Conservation (phyloP, 495 filamentous ascomycete genomes). For the Pyronema omphalodes region DNA sequence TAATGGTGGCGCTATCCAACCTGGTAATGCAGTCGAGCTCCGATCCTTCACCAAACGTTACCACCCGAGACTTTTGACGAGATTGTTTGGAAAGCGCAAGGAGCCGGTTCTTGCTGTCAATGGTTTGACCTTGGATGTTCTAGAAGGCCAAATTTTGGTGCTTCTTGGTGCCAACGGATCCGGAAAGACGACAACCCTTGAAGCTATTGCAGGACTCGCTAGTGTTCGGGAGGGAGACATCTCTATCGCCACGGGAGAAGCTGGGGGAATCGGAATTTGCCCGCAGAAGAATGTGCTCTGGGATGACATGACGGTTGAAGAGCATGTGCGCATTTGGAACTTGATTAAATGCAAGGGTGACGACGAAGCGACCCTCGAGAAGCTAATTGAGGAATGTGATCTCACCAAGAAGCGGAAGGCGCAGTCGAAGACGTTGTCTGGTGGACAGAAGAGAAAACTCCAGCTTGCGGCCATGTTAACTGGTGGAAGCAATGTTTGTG, state of each 20-base stretch:
- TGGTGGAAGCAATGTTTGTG: conserved; percentile 66
- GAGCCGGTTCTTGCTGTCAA: conserved; percentile 57
- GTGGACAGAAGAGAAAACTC: conserved; percentile 78
- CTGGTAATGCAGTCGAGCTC: conserved; percentile 41
- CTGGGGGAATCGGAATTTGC: conserved; percentile 63
- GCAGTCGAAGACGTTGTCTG: conserved; percentile 50
- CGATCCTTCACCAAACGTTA: conserved; percentile 58
- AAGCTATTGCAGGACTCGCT: conserved; percentile 63
- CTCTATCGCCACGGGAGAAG: conserved; percentile 37
- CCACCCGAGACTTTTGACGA: conserved; percentile 40
- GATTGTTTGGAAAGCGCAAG: conserved; percentile 36
- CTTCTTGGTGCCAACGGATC: conserved; percentile 72
- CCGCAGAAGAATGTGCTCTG: conserved; percentile 83
- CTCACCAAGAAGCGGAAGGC: conserved; percentile 50
- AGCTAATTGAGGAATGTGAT: conserved; percentile 49
- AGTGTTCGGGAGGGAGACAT: conserved; percentile 53
- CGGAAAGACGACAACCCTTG: conserved; percentile 74
- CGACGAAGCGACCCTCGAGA: conserved; percentile 33
- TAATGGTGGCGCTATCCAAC: conserved; percentile 27
- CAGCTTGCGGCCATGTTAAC: conserved; percentile 89
- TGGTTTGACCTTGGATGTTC: conserved; percentile 42
- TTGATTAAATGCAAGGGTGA: conserved; percentile 46
- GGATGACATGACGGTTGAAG: conserved; percentile 62
- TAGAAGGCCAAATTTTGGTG: conserved; percentile 60
- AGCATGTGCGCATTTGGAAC: conserved; percentile 67